Base-by-base conservation (phyloP, 768 basidiomycete genomes). In the Amanita fuliginea region DNA sequence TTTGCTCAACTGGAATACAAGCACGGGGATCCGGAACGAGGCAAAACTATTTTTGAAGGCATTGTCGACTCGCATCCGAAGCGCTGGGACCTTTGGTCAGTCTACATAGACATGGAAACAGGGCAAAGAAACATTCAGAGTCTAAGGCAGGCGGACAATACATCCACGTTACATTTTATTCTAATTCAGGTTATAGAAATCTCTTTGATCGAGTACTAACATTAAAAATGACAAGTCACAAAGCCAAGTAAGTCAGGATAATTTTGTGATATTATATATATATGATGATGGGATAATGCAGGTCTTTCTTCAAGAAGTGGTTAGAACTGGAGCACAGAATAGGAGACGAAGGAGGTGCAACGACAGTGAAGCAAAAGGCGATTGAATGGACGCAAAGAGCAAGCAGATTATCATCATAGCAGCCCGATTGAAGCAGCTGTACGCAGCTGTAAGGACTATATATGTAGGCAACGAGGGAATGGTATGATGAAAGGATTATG, bases 281-380 rank as follows among this genome's bases (percentile, higher is more conserved):
- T 57, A 28, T 47, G 55, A 9, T 56, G 56, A 32, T 32, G 32
- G 51, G 45, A 22, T 48, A 19, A 39, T 50, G 30, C 51, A 93
- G 90, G 67, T 79, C 83, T 24, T 84, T 97, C 66, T 98, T 99
- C 78, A 99, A 99, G 68, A 97, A 97, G 64, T 96, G 94, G 90
- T 72, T 98, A 28, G 83, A 83, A 52, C 66, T 96, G 34, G 96
- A 98, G 64, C 80, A 78, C 56, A 77, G 80, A 56, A 67, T 93
- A 51, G 96, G 95, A 3, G 89, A 96, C 57, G 89, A 86, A 52
- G 82, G 83, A 37, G 92, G 93, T 16, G 82, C 78, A 22, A 75
- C 77, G 26, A 61, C 62, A 41, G 94, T 96, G 41, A 99, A 97
- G 70, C 71, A 78, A 55, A 88, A 85, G 62, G 96, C 96, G 10